Conservation (phyloP, 108 stramenopile genomes). For the Pseudonitzschia pungens region DNA sequence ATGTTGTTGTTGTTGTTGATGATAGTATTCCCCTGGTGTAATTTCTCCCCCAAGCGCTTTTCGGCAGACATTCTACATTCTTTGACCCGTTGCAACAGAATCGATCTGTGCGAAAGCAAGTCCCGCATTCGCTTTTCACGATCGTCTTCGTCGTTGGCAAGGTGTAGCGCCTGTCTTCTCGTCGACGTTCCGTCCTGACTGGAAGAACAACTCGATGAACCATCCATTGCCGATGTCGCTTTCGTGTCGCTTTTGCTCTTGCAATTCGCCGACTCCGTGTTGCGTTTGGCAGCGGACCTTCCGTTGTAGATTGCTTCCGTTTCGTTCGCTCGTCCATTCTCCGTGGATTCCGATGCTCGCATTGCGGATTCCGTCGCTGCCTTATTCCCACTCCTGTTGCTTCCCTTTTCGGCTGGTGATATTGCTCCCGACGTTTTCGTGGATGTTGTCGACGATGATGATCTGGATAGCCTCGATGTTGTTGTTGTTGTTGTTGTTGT, state of each 20-base stretch:
- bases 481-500: not conserved
- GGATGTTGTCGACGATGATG: not conserved
- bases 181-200: constrained; percentile 15
- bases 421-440: not conserved
- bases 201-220: constrained; percentile 2
- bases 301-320: constrained; percentile 4
- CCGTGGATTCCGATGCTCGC: not conserved
- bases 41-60: constrained; percentile 27
- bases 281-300: not conserved
- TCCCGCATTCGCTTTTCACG: constrained; percentile 27
- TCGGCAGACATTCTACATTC: constrained; percentile 33
- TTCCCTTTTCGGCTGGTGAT: not conserved
- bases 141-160: constrained; percentile 2
- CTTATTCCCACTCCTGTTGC: not conserved
- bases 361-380: not conserved
- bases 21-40: not conserved
- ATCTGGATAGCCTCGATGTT: not conserved
- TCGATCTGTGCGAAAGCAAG: constrained; percentile 35
- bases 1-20: not conserved
- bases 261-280: not conserved
- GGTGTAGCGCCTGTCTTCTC: constrained; percentile 10
- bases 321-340: not conserved
- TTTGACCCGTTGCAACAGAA: constrained; percentile 36
- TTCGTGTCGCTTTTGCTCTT: too few species aligned
- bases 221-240: not conserved